Base-by-base conservation (phyloP, 2,329 filamentous ascomycete genomes). In the Monosporascus sp. region DNA sequence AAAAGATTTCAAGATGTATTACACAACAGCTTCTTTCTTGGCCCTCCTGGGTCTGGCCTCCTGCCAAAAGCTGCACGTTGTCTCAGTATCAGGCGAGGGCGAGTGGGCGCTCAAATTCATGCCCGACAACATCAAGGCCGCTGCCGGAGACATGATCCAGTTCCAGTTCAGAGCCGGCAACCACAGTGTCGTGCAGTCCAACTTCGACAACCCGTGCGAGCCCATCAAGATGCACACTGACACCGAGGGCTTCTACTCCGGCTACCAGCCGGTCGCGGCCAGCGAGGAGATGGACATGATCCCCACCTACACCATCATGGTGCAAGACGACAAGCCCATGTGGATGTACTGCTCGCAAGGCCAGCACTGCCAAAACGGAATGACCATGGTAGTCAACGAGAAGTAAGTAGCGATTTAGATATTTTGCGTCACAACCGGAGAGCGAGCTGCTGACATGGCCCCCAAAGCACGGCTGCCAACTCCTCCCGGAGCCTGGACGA, bases 301-400 rank as follows among this genome's bases (percentile, higher is more conserved):
- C 56, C 82, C 87, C 27, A 85, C 85, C 51, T 94, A 85, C 72
- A 90, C 86, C 54, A 75, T 93, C 64, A 79, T 78, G 68, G 74
- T 94, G 69, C 86, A 85, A 65, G 77, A 84, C 69, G 82, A 79
- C 45, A 86, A 79, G 52, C 89, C 90, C 31, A 76, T 92, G 59
- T 94, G 90, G 88, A 74, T 89, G 59, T 93, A 87, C 78, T 93
- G 89, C 73, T 84, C 83, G 31, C 86, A 91, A 70, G 84, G 69
- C 46, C 82, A 78, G 65, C 90, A 94, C 74, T 94, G 89, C 71
- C 82, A 91, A 70, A 73, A 68, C 48, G 87, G 87, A 57, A 91
- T 91, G 86, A 79, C 81, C 53, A 86, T 89, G 75, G 87, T 89
- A 34, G 85, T 91, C 67, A 91, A 92, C 71, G 83, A 83, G 73